Percentiles rank a stretch among this genome's conserved stretches.
phyloP scores from a whole-genome alignment of 1,284 basidiomycete species.

The Xerocomus subilludens region DNA sequence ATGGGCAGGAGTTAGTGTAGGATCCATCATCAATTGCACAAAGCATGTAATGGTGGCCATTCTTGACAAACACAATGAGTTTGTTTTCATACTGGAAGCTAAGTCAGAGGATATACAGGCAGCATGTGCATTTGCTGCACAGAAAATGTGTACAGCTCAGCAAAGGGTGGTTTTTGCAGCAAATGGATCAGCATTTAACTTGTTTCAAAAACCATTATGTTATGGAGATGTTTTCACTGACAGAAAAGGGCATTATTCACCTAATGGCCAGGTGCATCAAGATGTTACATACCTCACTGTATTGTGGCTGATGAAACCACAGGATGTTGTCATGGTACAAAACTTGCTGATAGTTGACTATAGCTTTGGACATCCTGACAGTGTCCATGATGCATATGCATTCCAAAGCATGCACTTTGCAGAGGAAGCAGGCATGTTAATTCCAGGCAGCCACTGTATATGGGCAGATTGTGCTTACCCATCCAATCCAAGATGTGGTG shows the following conservation, averaged over 20 bases:
- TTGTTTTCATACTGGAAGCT: neutral
- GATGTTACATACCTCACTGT: no score
- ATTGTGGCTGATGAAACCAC: no score
- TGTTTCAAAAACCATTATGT: constrained; percentile 11
- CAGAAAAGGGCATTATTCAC: constrained; percentile 21
- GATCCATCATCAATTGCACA: constrained; percentile 23
- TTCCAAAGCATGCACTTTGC: constrained; percentile 16
- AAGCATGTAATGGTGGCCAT: constrained; percentile 13
- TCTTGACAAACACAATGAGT: constrained; percentile 12
- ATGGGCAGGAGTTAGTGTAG: constrained; percentile 40
- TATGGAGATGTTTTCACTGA: constrained; percentile 28
- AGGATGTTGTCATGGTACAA: constrained; percentile 16
- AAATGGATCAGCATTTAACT: constrained; percentile 9
- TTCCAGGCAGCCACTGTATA: constrained; percentile 5
- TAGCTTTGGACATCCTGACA: constrained; percentile 22
- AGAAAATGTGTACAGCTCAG: neutral
- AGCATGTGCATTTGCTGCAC: neutral
- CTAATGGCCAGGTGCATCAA: constrained; percentile 33
- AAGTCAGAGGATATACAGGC: neutral
- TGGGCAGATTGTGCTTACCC: constrained; percentile 25
- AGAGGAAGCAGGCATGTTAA: neutral
- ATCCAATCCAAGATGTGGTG: constrained; percentile 5
- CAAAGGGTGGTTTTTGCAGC: constrained; percentile 8
- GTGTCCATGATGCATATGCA: constrained; percentile 22
- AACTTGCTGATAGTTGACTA: constrained; percentile 24